Base-by-base conservation (phyloP, 2,329 filamentous ascomycete genomes). In the Cytospora mali region DNA sequence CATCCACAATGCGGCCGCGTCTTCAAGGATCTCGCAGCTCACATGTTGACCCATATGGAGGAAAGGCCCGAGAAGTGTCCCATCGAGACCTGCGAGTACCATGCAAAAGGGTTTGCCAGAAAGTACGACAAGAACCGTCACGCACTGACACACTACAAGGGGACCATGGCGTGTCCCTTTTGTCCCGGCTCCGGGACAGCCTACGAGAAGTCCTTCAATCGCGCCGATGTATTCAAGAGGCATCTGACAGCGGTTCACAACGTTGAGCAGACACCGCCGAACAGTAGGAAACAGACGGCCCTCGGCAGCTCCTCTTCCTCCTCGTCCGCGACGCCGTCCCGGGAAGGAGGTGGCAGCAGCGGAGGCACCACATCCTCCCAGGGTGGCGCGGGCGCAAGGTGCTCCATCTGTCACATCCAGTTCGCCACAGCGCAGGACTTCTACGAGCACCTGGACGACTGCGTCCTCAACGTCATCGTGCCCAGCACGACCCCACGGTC, bases 71-170 rank as follows among this genome's bases (percentile, higher is more conserved):
- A 98, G 73, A 98, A 98, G 75, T 99, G 95, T 74, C 94, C 94
- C 0, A 97, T 98, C 64, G 83, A 89, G 61, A 93, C 89, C 2
- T 98, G 94, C 80, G 93, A 97, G 71, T 98, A 97, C 74, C 91
- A 97, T 76, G 84, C 85, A 69, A 98, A 97, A 75, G 94, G 94
- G 0, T 98, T 98, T 72, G 94, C 94, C 3, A 85, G 94, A 65
- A 98, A 98, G 76, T 99, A 98, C 74, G 95, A 98, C 79, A 97
- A 97, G 82, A 98, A 98, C 75, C 83, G 95, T 14, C 95, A 99
- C 74, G 96, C 94, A 1, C 78, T 98, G 67, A 98, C 94, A 3
- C 95, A 98, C 73, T 99, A 98, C 81, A 96, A 97, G 75, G 94
- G 94, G 10, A 97, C 92, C 16, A 65, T 98, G 93, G 90, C 97